Evolutionary conservation across 306 rosid species (phyloP), one percentile per base, ranked within the genome.

Genomic region (Medicago arabica): DNA sequence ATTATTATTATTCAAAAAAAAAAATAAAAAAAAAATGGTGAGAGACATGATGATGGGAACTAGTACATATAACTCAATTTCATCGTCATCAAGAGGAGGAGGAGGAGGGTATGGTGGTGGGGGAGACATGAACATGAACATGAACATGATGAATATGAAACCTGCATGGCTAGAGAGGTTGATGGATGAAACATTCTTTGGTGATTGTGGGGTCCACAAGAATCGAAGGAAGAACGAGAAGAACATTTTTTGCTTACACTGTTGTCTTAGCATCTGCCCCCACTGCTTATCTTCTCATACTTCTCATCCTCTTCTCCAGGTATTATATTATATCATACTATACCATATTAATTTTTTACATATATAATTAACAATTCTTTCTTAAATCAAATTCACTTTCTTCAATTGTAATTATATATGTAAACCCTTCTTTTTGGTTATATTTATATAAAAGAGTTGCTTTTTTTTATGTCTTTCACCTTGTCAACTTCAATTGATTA

Each of bases 161-260:
- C 97, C 98, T 89, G 98, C 98, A 89, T 93, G 98, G 98, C 89
- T 93, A 39, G 86, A 89, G 76, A 86, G 87, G 14, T 60, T 93
- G 47, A 91, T 93, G 88, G 89, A 67, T 17, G 92, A 90, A 88
- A 89, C 97, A 82, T 93, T 93, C 98, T 93, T 93, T 88, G 88
- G 93, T 60, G 92, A 68, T 14, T 93, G 98, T 89, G 96, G 89
- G 90, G 88, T 80, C 96, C 98, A 93, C 83, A 57, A 75, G 31
- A 78, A 77, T 84, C 89, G 88, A 76, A 83, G 97, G 92, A 93
- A 93, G 93, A 93, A 89, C 93, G 97, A 93, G 87, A 91, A 86
- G 92, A 93, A 93, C 97, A 84, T 93, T 69, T 93, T 91, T 65
- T 93, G 98, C 87, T 78, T 93, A 78, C 88, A 88, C 90, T 93